Conservation (phyloP, 345 rosid genomes). For the Linum trigynum region DNA sequence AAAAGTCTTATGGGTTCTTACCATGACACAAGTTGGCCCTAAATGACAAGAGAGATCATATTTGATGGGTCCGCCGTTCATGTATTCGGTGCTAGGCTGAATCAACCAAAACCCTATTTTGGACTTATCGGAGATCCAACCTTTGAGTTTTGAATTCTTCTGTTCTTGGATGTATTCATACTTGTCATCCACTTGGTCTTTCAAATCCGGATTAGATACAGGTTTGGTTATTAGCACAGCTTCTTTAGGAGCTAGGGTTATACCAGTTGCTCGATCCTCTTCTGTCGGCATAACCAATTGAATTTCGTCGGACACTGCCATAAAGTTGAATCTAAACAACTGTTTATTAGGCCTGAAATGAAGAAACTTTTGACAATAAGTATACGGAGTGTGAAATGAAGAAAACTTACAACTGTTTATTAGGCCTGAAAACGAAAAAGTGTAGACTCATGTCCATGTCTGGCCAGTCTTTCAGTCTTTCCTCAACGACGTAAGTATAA, state of each 20-base stretch:
- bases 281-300: constrained; percentile 64
- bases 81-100: constrained; percentile 62
- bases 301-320: constrained; percentile 63
- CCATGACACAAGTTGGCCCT: constrained; percentile 57
- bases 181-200: constrained; percentile 83
- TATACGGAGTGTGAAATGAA: background rate
- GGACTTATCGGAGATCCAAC: constrained; percentile 55
- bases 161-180: constrained; percentile 58
- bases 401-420: constrained; percentile 32
- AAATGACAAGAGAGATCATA: constrained; percentile 80
- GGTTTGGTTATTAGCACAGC: constrained; percentile 76
- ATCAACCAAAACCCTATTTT: constrained; percentile 83
- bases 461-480: constrained; percentile 89
- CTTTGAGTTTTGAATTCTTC: constrained; percentile 52
- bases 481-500: constrained; percentile 56
- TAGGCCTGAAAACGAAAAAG: constrained; percentile 72
- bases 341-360: constrained; percentile 55
- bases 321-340: constrained; percentile 55
- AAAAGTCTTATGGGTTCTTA: constrained; percentile 16
- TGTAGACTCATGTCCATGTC: constrained; percentile 77
- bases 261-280: constrained; percentile 34
- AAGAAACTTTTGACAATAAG: too few relatives aligned
- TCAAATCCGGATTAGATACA: constrained; percentile 25
- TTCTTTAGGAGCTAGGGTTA: constrained; percentile 58
- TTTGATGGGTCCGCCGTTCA: constrained; percentile 57